Evolutionary conservation across 169 alveolate genomes (phyloP), one percentile per base, ranked within the genome.

Genomic region (Plasmodium malariae): DNA sequence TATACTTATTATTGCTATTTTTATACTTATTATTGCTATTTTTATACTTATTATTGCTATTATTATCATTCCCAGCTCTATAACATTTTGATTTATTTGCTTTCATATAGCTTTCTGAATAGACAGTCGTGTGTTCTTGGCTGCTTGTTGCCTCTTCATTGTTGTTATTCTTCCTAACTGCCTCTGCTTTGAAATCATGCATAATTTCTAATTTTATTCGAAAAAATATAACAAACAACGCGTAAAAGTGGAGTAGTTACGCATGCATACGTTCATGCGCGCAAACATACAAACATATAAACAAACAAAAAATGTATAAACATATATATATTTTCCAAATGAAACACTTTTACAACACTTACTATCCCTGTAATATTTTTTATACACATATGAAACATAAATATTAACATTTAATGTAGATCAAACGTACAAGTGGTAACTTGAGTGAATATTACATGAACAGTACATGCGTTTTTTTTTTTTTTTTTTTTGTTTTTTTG

Each of bases 151-250:
- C 36, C 26, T 76, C 89, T 37, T 63, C 40, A 14, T 30, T 69
- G 19, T 51, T 55, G 51, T 49, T 45, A 34, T 34, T 34, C 49
- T 51, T 30, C 30, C 32, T 48, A 45, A 54, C 12, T 60, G 60
- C 76, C 30, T 63, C 63, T 54, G 24, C 78, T 76, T 65, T 17
- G 57, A 37, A 21, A 34, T 48, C 21, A 76, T 76, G 21, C 89
- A 76, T 76, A 34, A 36, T 76, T 30, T 5, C 51, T 71, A 19
- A 17, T 17, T 37, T 26, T 60, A 21, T 19, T 7, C 48, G 2
- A 37, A 49, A 48, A 2, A 40, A 59, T 49, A 7, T 11, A 45
- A 45, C 55, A 45, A 11, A 45, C 55, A 45, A 45, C 9, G 5
- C 14, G 5, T 45, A 45, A 45, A 45, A 45, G 14, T 45, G 14